A percentile compares a stretch with the other conserved stretches of the same genome.
phyloP scores from a whole-genome alignment of 2,329 filamentous ascomycete species.

The Monosporascus sp. region DNA sequence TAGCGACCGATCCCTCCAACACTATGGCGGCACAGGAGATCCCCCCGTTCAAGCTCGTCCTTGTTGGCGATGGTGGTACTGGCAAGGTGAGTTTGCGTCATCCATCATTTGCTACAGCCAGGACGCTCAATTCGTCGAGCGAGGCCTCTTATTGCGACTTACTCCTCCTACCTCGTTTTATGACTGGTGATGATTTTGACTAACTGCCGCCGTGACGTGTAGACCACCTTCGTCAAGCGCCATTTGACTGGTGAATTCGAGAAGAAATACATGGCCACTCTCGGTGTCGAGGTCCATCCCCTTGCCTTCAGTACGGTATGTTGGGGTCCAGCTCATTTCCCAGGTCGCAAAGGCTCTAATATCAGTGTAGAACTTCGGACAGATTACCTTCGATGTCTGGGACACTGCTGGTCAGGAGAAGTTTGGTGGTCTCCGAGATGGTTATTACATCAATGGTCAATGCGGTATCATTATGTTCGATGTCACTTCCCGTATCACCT shows the following conservation, averaged over 20 bases:
- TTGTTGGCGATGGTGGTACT: slow-evolving; percentile 98
- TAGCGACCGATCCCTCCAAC: slow-evolving; percentile 28
- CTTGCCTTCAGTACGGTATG: slow-evolving; percentile 96
- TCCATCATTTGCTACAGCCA: slow-evolving; percentile 5
- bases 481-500: slow-evolving; percentile 98
- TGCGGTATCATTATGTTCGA: slow-evolving; percentile 99
- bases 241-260: slow-evolving; percentile 99
- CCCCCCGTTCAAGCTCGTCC: slow-evolving; percentile 99
- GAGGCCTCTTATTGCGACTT: slow-evolving; percentile 14
- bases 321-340: slow-evolving; percentile 26
- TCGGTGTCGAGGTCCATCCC: slow-evolving; percentile 99
- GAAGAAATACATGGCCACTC: slow-evolving; percentile 99
- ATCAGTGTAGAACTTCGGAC: slow-evolving; percentile 70
- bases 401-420: slow-evolving; percentile 99
- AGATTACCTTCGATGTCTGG: slow-evolving; percentile 99
- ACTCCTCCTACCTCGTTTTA: slow-evolving; percentile 13
- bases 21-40: slow-evolving; percentile 58
- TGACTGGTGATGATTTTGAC: slow-evolving; percentile 9
- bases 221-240: slow-evolving; percentile 99
- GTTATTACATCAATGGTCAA: slow-evolving; percentile 99
- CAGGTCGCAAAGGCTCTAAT: slow-evolving; percentile 21
- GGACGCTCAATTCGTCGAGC: slow-evolving; percentile 1
- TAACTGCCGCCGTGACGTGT: slow-evolving; percentile 13
- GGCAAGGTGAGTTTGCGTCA: slow-evolving; percentile 72
- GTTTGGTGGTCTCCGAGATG: slow-evolving; percentile 98